Evolutionary conservation across 176 grass and related monocot genomes (phyloP).

Genomic region (Triticum turgidum): DNA sequence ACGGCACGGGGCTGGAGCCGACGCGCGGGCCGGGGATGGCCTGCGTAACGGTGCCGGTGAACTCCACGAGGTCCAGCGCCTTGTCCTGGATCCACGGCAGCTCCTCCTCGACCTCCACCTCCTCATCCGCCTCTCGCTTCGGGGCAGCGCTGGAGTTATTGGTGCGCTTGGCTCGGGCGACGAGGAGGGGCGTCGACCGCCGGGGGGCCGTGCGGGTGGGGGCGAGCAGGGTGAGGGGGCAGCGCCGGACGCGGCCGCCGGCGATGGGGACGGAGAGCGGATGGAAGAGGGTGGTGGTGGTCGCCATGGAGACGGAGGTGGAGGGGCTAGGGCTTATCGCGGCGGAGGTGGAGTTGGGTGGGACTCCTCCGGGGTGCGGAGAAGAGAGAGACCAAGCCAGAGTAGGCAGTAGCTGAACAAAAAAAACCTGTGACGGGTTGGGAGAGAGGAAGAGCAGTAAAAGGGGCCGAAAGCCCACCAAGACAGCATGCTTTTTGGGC

Average conservation of each 20-base stretch:
- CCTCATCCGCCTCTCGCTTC: slow-evolving; percentile 41
- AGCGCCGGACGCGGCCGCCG: neutral
- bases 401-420: neutral
- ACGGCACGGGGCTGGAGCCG: slow-evolving; percentile 69
- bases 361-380: slow-evolving; percentile 5
- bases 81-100: slow-evolving; percentile 99
- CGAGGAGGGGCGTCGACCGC: slow-evolving; percentile 32
- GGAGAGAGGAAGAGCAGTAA: neutral
- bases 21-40: slow-evolving; percentile 88
- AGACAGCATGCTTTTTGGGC: no score
- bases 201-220: slow-evolving; percentile 5
- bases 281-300: slow-evolving; percentile 43
- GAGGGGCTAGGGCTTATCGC: slow-evolving; percentile 66
- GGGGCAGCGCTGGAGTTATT: slow-evolving; percentile 23
- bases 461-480: neutral
- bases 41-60: slow-evolving; percentile 92
- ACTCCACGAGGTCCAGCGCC: slow-evolving; percentile 96
- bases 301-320: slow-evolving; percentile 42
- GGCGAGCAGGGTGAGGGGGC: neutral
- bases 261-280: slow-evolving; percentile 35
- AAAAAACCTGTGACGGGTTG: neutral
- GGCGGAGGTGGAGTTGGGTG: slow-evolving; percentile 23
- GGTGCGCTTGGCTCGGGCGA: slow-evolving; percentile 48
- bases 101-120: slow-evolving; percentile 89
- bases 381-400: neutral